A percentile compares a stretch with the other conserved stretches of the same genome.
Conservation (phyloP, 202 grass and related monocot species). For the Cymbopogon flexuosus region DNA sequence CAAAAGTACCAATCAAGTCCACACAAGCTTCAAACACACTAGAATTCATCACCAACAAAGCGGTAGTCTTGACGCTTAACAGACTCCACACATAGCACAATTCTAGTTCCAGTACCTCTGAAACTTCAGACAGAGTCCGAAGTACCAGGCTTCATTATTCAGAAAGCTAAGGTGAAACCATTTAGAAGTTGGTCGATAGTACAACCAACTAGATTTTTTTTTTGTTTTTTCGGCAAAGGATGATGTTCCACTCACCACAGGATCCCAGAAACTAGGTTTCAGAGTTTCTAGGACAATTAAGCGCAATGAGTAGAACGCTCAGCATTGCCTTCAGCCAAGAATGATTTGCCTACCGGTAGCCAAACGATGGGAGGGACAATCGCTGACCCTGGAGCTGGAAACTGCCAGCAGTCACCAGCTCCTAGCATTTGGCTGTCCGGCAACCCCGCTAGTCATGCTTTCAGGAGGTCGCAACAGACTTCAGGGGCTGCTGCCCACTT, state of each 20-base stretch:
- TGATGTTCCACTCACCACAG: slow-evolving; percentile 19
- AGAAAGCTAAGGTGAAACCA: slow-evolving; percentile 4
- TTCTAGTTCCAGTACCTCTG: slow-evolving; percentile 11
- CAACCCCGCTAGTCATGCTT: slow-evolving; percentile 53
- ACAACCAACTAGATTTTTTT: background rate
- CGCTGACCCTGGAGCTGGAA: slow-evolving; percentile 30
- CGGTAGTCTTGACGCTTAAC: background rate
- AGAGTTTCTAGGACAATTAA: slow-evolving; percentile 32
- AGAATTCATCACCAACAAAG: slow-evolving; percentile 15
- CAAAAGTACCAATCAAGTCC: background rate
- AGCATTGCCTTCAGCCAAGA: slow-evolving; percentile 65
- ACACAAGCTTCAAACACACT: slow-evolving; percentile 17
- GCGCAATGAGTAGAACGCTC: background rate
- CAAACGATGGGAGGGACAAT: slow-evolving; percentile 30
- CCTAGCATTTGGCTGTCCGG: slow-evolving; percentile 29
- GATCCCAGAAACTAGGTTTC: slow-evolving; percentile 29
- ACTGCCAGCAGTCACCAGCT: background rate
- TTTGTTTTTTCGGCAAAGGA: background rate
- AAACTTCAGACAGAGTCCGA: slow-evolving; percentile 2
- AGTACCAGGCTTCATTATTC: slow-evolving; percentile 49
- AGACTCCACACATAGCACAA: background rate
- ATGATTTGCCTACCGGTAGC: slow-evolving; percentile 65
- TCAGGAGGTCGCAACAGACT: slow-evolving; percentile 65
- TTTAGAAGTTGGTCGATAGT: background rate
- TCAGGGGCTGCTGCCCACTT: slow-evolving; percentile 58